These are phyloP conservation scores for Kwoniella dendrophila DNA, from an alignment of 768 basidiomycete species.

Conservation along the genomic window DNA sequence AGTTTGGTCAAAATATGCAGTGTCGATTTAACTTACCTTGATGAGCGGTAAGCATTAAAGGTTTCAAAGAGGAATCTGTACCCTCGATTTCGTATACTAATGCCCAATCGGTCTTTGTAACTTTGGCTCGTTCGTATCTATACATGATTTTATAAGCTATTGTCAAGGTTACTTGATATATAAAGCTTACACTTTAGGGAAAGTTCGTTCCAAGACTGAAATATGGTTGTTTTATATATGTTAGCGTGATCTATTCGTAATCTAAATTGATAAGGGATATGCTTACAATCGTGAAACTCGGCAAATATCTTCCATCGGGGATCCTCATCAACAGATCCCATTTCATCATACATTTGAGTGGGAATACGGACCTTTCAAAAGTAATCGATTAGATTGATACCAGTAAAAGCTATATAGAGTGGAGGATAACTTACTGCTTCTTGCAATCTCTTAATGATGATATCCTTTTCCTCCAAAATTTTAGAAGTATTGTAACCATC, in stretches of 20 bases:
- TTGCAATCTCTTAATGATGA: slow-evolving; percentile 40
- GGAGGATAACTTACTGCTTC: slow-evolving; percentile 33
- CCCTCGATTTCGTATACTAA: slow-evolving; percentile 75
- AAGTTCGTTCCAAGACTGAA: slow-evolving; percentile 55
- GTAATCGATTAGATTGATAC: neutral
- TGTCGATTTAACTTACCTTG: slow-evolving; percentile 26
- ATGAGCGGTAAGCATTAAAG: slow-evolving; percentile 62
- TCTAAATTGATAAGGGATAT: neutral
- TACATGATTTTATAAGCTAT: neutral
- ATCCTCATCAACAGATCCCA: slow-evolving; percentile 48
- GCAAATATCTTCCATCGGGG: slow-evolving; percentile 43
- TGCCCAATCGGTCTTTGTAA: slow-evolving; percentile 71
- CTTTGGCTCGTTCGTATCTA: slow-evolving; percentile 69
- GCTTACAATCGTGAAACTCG: slow-evolving; percentile 43
- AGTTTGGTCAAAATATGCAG: neutral
- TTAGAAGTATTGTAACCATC: slow-evolving; percentile 25
- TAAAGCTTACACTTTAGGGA: slow-evolving; percentile 40
- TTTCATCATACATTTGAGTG: slow-evolving; percentile 50
- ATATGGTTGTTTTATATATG: no score
- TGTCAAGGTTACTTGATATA: no score
- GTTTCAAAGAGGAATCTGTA: slow-evolving; percentile 65
- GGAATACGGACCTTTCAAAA: slow-evolving; percentile 38
- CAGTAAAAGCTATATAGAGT: neutral
- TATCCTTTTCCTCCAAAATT: slow-evolving; percentile 35
- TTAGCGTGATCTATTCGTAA: no score